Percentiles rank a stretch among this genome's conserved stretches.
phyloP scores from a whole-genome alignment of 192 early-diverging fungal genomes.

The Rhizoclosmatium sp. region DNA sequence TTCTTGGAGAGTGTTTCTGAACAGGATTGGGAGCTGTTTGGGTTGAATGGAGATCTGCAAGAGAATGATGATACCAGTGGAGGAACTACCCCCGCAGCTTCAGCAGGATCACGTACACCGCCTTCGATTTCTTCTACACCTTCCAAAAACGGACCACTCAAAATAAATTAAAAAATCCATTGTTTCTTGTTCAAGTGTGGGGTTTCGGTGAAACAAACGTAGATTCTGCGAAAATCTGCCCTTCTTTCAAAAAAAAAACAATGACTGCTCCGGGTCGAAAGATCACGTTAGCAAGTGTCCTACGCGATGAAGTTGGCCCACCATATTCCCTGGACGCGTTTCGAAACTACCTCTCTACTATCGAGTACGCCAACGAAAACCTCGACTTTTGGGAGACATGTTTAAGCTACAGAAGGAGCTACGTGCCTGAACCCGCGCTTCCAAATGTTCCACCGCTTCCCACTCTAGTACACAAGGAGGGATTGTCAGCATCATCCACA shows the following conservation, averaged over 20 bases:
- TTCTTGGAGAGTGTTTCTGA: not conserved
- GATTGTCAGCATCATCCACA: not conserved
- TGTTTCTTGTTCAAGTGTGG: not conserved
- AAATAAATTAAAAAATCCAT: not conserved
- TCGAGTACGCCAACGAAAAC: slow-evolving; percentile 23
- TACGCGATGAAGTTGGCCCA: slow-evolving; percentile 9
- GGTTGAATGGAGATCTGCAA: not conserved
- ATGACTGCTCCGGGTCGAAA: not conserved
- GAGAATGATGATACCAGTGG: not conserved
- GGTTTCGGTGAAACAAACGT: too few relatives aligned
- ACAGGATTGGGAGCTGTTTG: not conserved
- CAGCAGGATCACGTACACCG: not conserved
- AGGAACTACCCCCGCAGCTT: not conserved
- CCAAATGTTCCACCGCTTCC: not conserved
- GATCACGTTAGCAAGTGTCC: slow-evolving; percentile 5
- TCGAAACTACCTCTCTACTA: not conserved
- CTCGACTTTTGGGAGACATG: slow-evolving; percentile 16
- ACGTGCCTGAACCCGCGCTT: not conserved
- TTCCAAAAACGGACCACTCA: not conserved
- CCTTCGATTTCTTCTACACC: not conserved
- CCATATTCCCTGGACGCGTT: slow-evolving; percentile 17
- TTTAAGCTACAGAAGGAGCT: not conserved
- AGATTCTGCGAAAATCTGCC: too few relatives aligned
- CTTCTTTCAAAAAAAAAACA: not conserved
- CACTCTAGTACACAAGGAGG: not conserved